Percentiles rank a stretch among this genome's conserved stretches.
Evolutionary conservation across 768 basidiomycete species (phyloP).

Genomic region (Cystofilobasidium macerans): DNA sequence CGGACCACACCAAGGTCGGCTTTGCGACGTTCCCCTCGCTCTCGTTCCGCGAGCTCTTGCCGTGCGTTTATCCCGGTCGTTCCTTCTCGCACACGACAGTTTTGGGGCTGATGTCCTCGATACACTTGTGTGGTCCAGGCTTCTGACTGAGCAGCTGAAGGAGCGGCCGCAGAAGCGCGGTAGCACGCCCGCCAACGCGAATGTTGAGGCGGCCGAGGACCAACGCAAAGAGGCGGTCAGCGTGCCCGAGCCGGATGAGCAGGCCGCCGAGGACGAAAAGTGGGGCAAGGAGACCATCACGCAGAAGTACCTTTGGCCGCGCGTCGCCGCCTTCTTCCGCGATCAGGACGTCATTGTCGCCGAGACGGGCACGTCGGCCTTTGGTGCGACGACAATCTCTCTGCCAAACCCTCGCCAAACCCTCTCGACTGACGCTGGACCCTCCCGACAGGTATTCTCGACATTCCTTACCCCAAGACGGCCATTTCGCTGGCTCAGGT

Average conservation of each 20-base stretch:
- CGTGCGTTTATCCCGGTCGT: constrained; percentile 24
- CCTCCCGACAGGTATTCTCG: constrained; percentile 57
- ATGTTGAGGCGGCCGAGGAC: constrained; percentile 1
- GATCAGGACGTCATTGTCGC: constrained; percentile 59
- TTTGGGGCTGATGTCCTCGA: constrained; percentile 15
- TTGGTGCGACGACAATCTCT: background rate
- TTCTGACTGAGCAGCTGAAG: constrained; percentile 31
- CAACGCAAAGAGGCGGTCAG: constrained; percentile 20
- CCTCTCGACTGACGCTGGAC: too few relatives aligned
- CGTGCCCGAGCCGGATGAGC: constrained; percentile 38
- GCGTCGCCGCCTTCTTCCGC: constrained; percentile 59
- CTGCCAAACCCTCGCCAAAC: too few relatives aligned
- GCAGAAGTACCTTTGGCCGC: constrained; percentile 77
- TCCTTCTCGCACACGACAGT: background rate
- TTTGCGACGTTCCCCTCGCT: constrained; percentile 29
- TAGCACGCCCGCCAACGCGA: constrained; percentile 30
- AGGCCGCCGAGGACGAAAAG: constrained; percentile 36
- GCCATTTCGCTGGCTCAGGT: constrained; percentile 59
- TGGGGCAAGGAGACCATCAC: constrained; percentile 45
- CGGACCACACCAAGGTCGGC: constrained; percentile 45
- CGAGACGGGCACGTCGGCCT: constrained; percentile 55
- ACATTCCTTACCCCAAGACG: constrained; percentile 63
- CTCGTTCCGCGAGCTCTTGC: constrained; percentile 35
- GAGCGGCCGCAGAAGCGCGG: constrained; percentile 23
- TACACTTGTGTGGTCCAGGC: background rate